Percentiles rank a stretch among this genome's conserved stretches.
Evolutionary conservation across 1,284 basidiomycete species (phyloP).

Genomic region (Ceratorhiza oryzae-sativae): DNA sequence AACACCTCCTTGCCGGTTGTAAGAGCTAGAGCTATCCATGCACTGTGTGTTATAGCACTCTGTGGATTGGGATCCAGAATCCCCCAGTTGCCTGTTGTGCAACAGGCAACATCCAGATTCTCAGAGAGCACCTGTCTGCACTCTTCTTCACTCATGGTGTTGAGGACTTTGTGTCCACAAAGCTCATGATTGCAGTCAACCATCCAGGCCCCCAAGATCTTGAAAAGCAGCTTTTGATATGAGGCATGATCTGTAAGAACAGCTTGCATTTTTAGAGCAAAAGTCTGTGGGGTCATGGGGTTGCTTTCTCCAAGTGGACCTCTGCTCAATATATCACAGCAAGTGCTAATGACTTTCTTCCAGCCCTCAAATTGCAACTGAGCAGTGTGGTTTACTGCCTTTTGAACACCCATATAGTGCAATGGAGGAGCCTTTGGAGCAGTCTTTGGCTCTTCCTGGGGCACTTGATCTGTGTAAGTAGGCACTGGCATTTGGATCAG

Average conservation of each 20-base stretch:
- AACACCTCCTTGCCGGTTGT: constrained; percentile 6
- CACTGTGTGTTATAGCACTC: background rate
- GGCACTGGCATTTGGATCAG: background rate
- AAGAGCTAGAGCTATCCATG: background rate
- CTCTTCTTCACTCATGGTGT: background rate
- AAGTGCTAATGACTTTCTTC: background rate
- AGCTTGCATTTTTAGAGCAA: background rate
- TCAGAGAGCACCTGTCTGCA: background rate
- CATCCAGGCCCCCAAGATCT: constrained; percentile 6
- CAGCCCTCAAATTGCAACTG: background rate
- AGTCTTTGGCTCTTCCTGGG: background rate
- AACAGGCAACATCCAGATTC: background rate
- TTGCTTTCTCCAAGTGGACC: background rate
- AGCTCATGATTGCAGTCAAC: background rate
- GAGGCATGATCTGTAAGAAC: constrained; percentile 16
- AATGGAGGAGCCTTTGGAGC: background rate
- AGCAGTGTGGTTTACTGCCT: constrained; percentile 10
- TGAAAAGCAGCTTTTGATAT: background rate
- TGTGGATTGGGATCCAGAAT: background rate
- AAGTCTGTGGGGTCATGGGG: background rate
- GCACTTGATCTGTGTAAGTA: background rate
- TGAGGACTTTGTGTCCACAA: background rate
- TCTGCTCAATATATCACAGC: background rate
- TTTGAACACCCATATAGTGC: background rate
- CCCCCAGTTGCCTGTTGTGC: background rate